Evolutionary conservation across 2,329 filamentous ascomycete species (phyloP).

Genomic region (Tolypocladium tundrense): DNA sequence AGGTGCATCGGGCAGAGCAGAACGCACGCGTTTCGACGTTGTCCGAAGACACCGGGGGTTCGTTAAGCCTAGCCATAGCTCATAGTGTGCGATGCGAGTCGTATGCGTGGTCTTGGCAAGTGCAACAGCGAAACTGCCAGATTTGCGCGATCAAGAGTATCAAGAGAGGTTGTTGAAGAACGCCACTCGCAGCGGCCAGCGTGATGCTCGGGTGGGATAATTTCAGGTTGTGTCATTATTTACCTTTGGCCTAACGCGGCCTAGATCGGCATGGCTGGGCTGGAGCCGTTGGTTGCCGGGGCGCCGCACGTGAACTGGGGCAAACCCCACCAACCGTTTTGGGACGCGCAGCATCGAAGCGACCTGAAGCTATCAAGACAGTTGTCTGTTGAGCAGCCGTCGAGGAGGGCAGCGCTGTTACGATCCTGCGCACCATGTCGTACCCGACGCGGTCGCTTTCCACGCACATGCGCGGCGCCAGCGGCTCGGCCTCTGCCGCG

Average conservation of each 20-base stretch:
- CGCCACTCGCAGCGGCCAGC: not conserved
- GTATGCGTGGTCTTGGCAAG: not conserved
- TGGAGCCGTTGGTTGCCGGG: conserved; percentile 18
- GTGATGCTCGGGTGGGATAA: not conserved
- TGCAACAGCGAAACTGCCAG: not conserved
- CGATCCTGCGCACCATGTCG: conserved; percentile 34
- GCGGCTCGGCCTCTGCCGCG: conserved; percentile 34
- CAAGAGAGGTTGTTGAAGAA: not conserved
- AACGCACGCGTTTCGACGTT: conserved; percentile 61
- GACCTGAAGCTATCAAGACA: not conserved
- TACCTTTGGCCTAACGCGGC: conserved; percentile 18
- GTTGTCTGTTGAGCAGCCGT: not conserved
- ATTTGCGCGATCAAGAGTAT: not conserved
- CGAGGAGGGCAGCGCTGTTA: not conserved
- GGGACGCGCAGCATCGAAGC: not conserved
- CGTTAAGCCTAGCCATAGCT: conserved; percentile 73
- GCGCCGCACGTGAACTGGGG: conserved; percentile 12
- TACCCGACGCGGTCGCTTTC: conserved; percentile 48
- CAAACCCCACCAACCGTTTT: conserved; percentile 15
- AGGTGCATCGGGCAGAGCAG: not conserved
- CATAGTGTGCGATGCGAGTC: conserved; percentile 20
- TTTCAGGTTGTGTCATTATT: conserved; percentile 22
- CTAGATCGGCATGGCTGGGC: conserved; percentile 8
- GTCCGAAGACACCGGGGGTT: conserved; percentile 58
- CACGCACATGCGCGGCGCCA: conserved; percentile 57